phyloP scores from a whole-genome alignment of 495 filamentous ascomycete genomes.

The Talaromyces wortmannii region DNA sequence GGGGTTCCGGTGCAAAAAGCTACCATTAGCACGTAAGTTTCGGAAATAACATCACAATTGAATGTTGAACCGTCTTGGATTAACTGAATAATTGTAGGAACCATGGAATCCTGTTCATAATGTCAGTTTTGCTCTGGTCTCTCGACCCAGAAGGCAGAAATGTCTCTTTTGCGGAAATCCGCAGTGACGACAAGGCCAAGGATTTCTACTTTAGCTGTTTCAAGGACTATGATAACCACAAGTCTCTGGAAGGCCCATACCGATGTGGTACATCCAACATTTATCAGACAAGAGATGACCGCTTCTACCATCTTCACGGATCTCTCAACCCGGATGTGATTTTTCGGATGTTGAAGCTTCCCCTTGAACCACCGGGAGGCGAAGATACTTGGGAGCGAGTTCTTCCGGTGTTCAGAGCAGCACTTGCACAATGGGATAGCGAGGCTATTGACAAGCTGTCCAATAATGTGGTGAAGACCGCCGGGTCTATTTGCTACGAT shows the following conservation, averaged over 20 bases:
- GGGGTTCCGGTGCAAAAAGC: conserved; percentile 14
- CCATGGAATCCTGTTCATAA: conserved; percentile 24
- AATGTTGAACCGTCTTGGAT: no score
- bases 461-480: conserved; percentile 42
- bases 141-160: not conserved
- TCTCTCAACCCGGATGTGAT: conserved; percentile 16
- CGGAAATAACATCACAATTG: no score
- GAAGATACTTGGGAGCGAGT: not conserved
- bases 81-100: conserved; percentile 11
- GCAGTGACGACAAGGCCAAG: conserved; percentile 5
- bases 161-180: conserved; percentile 9
- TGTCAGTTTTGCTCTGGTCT: conserved; percentile 14
- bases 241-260: not conserved
- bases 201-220: conserved; percentile 19
- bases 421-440: conserved; percentile 19
- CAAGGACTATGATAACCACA: conserved; percentile 6
- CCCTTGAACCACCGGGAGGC: conserved; percentile 3
- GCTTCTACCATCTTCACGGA: conserved; percentile 28
- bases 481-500: conserved; percentile 36
- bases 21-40: conserved; percentile 7
- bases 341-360: conserved; percentile 18
- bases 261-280: conserved; percentile 13
- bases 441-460: conserved; percentile 32
- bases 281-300: conserved; percentile 18
- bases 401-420: conserved; percentile 8